These are phyloP conservation scores for Echeveria elegans DNA, from an alignment of 164 flowering plant species.

Conservation along the genomic window DNA sequence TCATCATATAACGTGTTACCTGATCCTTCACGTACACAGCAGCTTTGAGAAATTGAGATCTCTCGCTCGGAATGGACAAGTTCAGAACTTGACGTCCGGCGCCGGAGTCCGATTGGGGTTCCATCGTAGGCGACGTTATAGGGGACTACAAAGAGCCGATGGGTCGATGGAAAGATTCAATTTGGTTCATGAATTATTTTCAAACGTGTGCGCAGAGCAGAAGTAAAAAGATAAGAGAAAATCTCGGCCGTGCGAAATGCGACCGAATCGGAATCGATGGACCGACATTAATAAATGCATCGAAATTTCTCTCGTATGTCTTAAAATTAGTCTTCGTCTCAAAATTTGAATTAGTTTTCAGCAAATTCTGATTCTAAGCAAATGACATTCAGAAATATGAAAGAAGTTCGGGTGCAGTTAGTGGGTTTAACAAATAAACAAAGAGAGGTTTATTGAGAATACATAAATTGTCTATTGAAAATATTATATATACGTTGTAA, in stretches of 20 bases:
- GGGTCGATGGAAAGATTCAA: background rate
- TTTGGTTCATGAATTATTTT: background rate
- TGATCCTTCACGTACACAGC: background rate
- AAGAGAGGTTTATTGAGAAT: too few species aligned
- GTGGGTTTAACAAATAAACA: too few species aligned
- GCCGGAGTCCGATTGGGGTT: background rate
- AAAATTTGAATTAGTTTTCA: too few species aligned
- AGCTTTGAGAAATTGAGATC: conserved; percentile 2
- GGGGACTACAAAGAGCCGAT: background rate
- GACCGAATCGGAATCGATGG: too few species aligned
- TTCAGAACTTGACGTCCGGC: background rate
- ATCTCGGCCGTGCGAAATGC: background rate
- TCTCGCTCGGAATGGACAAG: background rate
- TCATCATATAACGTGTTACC: background rate
- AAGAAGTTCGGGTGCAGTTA: too few species aligned
- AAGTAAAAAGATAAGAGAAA: background rate
- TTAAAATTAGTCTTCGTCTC: too few species aligned
- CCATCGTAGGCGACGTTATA: background rate
- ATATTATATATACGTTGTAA: too few species aligned
- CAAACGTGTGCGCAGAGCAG: background rate
- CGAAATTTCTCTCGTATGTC: too few species aligned
- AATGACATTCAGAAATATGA: too few species aligned
- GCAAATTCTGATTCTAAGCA: too few species aligned
- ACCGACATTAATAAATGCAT: too few species aligned
- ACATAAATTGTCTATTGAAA: too few species aligned